Evolutionary conservation across 2,329 filamentous ascomycete species (phyloP).

Genomic region (Clonostachys sp.): DNA sequence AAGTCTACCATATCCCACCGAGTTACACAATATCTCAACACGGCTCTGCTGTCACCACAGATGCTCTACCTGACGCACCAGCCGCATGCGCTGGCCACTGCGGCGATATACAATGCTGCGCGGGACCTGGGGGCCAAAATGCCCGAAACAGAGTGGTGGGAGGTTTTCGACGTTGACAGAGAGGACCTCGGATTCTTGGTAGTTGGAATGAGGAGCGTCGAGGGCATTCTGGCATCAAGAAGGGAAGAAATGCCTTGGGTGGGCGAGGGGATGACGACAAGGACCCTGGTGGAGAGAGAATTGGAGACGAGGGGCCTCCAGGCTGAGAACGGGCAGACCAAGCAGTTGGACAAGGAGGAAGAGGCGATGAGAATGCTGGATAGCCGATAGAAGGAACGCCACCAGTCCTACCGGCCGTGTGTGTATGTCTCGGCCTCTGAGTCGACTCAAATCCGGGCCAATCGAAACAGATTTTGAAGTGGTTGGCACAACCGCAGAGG

Average conservation of each 20-base stretch:
- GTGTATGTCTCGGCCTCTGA: no score
- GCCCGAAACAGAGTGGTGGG: slow-evolving; percentile 90
- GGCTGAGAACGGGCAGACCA: slow-evolving; percentile 18
- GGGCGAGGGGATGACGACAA: slow-evolving; percentile 47
- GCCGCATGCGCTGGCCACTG: slow-evolving; percentile 77
- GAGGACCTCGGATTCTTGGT: slow-evolving; percentile 93
- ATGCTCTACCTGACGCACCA: slow-evolving; percentile 90
- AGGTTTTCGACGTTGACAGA: slow-evolving; percentile 92
- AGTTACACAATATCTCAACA: slow-evolving; percentile 77
- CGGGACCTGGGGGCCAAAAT: slow-evolving; percentile 72
- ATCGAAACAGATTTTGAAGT: no score
- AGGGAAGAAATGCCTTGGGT: slow-evolving; percentile 48
- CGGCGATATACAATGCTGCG: slow-evolving; percentile 86
- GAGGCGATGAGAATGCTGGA: slow-evolving; percentile 36
- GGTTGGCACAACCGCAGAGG: no score
- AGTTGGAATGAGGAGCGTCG: slow-evolving; percentile 76
- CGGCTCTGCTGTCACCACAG: slow-evolving; percentile 80
- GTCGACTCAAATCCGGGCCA: no score
- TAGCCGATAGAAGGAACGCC: slow-evolving; percentile 11
- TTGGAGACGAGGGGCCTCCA: slow-evolving; percentile 46
- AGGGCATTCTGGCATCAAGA: slow-evolving; percentile 62
- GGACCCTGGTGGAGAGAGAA: slow-evolving; percentile 54
- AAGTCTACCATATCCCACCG: slow-evolving; percentile 54
- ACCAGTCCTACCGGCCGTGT: no score
- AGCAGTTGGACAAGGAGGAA: slow-evolving; percentile 31